Evolutionary conservation across 768 basidiomycete genomes (phyloP), one percentile per base, ranked within the genome.

Genomic region (Tricholoma sp.): DNA sequence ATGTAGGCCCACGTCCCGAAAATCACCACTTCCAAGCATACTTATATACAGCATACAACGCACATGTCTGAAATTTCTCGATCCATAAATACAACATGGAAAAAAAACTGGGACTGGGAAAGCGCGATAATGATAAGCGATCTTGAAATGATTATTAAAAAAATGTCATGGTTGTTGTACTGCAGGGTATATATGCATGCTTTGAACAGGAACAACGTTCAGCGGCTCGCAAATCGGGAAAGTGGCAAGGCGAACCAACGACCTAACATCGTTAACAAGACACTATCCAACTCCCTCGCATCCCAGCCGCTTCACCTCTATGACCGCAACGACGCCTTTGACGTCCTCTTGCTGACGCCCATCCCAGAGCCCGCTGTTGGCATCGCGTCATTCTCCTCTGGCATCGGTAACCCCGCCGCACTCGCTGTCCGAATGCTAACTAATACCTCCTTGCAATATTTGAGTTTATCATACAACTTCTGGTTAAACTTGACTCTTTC

Each of bases 371-470:
- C 52, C 9, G 7, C 34, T 5, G 57, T 54, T 29, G 56, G 41
- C 8, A 34, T 37, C 21, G 35, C 43, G 12, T 63, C 64, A 6
- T 24, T 59, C 55, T 66, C 72, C 55, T 69, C 71, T 3, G 68
- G 59, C 14, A 60, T 65, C 11, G 65, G 61, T 9, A 62, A 61
- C 21, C 71, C 74, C 24, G 70, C 70, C 2, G 71, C 77, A 63
- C 81, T 85, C 45, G 84, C 86, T 52, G 79, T 82, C 54, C 77
- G 75, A 61, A 91, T 91, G 59, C 84, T 86, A 55, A 79, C 69
- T 50, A 94, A 76, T 32, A 94, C 89, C 68, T 94, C 92, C 67
- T 86, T 88, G 76, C 88, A 91, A 70, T 90, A 94, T 71, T 86
- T 86, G 63, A 94, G 79, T 74, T 93, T 93, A 61, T 87, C 87